Evolutionary conservation across 2,329 filamentous ascomycete species (phyloP).

Genomic region (Colletotrichum navitas): DNA sequence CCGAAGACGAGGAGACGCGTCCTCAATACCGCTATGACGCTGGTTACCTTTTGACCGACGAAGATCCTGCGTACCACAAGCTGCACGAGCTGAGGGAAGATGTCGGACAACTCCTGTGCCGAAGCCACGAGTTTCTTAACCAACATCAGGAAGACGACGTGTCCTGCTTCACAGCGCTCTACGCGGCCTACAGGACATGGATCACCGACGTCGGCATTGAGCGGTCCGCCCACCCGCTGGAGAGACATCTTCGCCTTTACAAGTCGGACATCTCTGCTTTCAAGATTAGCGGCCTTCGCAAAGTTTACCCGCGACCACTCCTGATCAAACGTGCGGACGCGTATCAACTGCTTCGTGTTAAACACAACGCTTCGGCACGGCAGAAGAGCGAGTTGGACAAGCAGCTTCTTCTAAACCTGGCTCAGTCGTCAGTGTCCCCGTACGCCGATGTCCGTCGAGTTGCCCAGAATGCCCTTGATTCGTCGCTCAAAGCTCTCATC

Average conservation of each 20-base stretch:
- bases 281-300: slow-evolving; percentile 92
- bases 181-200: slow-evolving; percentile 93
- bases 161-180: slow-evolving; percentile 91
- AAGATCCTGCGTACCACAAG: slow-evolving; percentile 73
- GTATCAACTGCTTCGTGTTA: slow-evolving; percentile 93
- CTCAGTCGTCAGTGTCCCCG: slow-evolving; percentile 87
- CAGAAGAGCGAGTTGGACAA: slow-evolving; percentile 93
- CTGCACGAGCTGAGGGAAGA: slow-evolving; percentile 86
- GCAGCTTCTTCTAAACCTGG: slow-evolving; percentile 84
- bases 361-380: slow-evolving; percentile 90
- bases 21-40: slow-evolving; percentile 90
- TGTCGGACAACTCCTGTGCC: slow-evolving; percentile 83
- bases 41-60: slow-evolving; percentile 80
- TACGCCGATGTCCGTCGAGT: slow-evolving; percentile 97
- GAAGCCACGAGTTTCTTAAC: slow-evolving; percentile 86
- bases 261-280: slow-evolving; percentile 90
- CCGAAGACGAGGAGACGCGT: slow-evolving; percentile 84
- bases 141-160: slow-evolving; percentile 94
- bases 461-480: slow-evolving; percentile 92
- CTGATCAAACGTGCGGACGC: slow-evolving; percentile 92
- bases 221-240: slow-evolving; percentile 91
- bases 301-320: slow-evolving; percentile 92
- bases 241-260: slow-evolving; percentile 86
- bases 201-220: slow-evolving; percentile 98
- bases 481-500: slow-evolving; percentile 90